Base-by-base conservation (phyloP, 352 stramenopile species). In the Pythium insidiosum region DNA sequence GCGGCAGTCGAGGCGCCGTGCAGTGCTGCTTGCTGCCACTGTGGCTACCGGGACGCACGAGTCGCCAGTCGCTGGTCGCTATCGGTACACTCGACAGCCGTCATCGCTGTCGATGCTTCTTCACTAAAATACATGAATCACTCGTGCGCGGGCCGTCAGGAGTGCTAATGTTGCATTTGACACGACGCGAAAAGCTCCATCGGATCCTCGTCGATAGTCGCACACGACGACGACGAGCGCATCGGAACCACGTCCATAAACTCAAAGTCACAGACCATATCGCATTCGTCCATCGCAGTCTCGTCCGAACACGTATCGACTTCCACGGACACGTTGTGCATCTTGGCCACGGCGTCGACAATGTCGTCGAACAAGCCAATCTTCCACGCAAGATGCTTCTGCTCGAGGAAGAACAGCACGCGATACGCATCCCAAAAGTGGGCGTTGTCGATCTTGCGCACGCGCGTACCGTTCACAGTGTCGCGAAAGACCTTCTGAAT, bases 401-500 rank as follows among this genome's bases (percentile, higher is more conserved):
- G 46, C 34, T 83, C 61, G 43, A 93, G 62, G 43, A 89, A 91
- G 47, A 84, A 64, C 31, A 86, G 76, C 37, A 86, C 74, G 12
- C 59, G 57, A 47, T 73, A 77, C 4, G 75, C 81, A 39, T 89
- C 74, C 78, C 78, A 91, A 44, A 93, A 93, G 37, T 89, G 73
- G 10, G 81, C 81, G 51, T 91, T 91, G 54, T 89, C 78, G 35
- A 89, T 56, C 51, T 93, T 93, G 34, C 67, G 69, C 34, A 93
- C 60, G 44, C 85, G 62, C 24, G 70, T 53, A 19, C 78, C 81
- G 36, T 90, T 85, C 11, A 82, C 59, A n/a, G 60, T 56, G 39
- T 89, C 66, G 1, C 95, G 82, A 38, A 90, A 96, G n/a, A 98
- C 85, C 59, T 98, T 97, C 46, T 97, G 76, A 37, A 98, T 88